phyloP scores from a whole-genome alignment of 495 filamentous ascomycete genomes.

The Aspergillus ellipticus region DNA sequence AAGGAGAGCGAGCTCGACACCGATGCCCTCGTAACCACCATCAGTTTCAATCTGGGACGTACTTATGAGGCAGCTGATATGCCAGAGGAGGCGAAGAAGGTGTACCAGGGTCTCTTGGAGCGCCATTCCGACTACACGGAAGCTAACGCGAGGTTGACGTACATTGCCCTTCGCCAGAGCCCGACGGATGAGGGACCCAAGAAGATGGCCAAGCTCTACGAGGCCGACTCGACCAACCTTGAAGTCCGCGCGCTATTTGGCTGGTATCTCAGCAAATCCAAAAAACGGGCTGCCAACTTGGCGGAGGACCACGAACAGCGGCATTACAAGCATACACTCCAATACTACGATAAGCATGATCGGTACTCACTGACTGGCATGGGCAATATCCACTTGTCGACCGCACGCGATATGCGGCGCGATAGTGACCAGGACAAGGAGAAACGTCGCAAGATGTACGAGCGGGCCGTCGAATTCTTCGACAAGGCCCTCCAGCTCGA shows the following conservation, averaged over 20 bases:
- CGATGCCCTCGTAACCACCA: conserved; percentile 86
- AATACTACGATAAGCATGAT: conserved; percentile 94
- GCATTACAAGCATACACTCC: conserved; percentile 93
- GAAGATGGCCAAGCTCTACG: conserved; percentile 73
- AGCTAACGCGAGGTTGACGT: conserved; percentile 80
- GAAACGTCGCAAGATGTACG: conserved; percentile 80
- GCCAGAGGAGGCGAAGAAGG: conserved; percentile 75
- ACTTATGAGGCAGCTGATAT: conserved; percentile 84
- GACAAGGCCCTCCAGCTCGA: conserved; percentile 95
- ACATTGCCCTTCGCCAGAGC: conserved; percentile 79
- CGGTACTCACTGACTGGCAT: conserved; percentile 91
- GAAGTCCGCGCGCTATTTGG: conserved; percentile 90
- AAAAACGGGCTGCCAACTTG: conserved; percentile 73
- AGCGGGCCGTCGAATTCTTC: conserved; percentile 93
- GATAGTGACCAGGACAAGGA: conserved; percentile 86
- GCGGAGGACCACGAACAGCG: conserved; percentile 86
- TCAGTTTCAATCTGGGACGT: conserved; percentile 95
- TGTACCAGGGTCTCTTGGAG: conserved; percentile 78
- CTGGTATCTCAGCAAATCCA: conserved; percentile 86
- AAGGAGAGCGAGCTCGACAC: conserved; percentile 63
- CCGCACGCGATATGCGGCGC: conserved; percentile 89
- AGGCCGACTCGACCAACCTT: conserved; percentile 72
- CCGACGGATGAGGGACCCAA: conserved; percentile 84
- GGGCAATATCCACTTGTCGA: conserved; percentile 85
- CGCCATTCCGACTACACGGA: conserved; percentile 90